Evolutionary conservation across 192 early-diverging fungal species (phyloP), one percentile per base, ranked within the genome.

Genomic region (Phycomyces nitens): DNA sequence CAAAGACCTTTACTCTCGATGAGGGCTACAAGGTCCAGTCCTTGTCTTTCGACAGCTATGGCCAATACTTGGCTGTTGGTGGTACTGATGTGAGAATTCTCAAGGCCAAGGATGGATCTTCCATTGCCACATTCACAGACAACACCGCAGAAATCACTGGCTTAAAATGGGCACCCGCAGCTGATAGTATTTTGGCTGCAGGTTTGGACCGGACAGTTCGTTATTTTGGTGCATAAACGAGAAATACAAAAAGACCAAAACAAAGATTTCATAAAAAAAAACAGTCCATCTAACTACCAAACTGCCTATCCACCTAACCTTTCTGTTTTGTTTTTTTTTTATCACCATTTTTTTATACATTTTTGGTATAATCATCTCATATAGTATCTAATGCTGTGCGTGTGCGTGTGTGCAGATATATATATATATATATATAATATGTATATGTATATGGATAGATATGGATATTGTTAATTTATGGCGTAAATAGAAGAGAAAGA

Each of bases 11-110:
- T 29, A 78, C 82, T 53, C 60, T 92, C 56, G 79, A 73, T n/a
- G 80, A 80, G 8, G 72, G 69, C 0, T 77, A 78, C 6, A 73
- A 84, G 18, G 77, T 92, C 22, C 74, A 77, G 23, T 69, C 77
- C n/a, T 81, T 89, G 23, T 66, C 76, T 14, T 98, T 92, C 74
- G 96, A 98, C 63, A 77, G 81, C 47, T 89, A 87, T 51, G 95
- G 90, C 23, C 88, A 91, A 58, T 98, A 91, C 61, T 68, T 97
- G 49, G 94, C 84, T 20, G 80, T 92, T 44, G 91, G 84, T 52
- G 82, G 84, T 21, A 75, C 71, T 29, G 80, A 86, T 58, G 60
- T 88, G 12, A 59, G 61, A 42, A 73, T 93, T 24, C 82, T 85
- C 54, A 88, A 87, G 65, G 83, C 84, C 42, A 91, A 93, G 74